Evolutionary conservation across 2,329 filamentous ascomycete genomes (phyloP).

Genomic region (Tolypocladium ovalisporum): DNA sequence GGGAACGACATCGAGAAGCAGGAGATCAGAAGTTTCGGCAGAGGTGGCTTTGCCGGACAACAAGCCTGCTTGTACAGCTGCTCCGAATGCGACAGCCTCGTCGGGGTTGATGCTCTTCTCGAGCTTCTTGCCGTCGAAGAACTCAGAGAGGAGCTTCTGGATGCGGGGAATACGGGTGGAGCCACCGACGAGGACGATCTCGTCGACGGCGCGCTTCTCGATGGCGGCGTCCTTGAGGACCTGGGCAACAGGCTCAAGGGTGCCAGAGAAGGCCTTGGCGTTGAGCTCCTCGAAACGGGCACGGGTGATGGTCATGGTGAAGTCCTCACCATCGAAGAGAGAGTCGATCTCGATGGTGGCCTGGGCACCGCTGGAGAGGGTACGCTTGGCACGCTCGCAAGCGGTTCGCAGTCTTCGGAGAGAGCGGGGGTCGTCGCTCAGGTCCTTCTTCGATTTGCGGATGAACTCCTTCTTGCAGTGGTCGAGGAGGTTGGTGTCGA

Average conservation of each 20-base stretch:
- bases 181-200: slow-evolving; percentile 98
- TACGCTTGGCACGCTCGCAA: slow-evolving; percentile 99
- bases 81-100: slow-evolving; percentile 97
- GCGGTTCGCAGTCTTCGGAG: slow-evolving; percentile 93
- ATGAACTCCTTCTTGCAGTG: slow-evolving; percentile 96
- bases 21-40: slow-evolving; percentile 85
- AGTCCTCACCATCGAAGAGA: slow-evolving; percentile 95
- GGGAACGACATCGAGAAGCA: slow-evolving; percentile 91
- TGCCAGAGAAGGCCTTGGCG: slow-evolving; percentile 87
- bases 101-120: slow-evolving; percentile 99
- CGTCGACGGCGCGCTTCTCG: slow-evolving; percentile 86
- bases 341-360: slow-evolving; percentile 98
- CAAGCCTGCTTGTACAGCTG: slow-evolving; percentile 96
- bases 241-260: slow-evolving; percentile 89
- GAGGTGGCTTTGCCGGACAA: slow-evolving; percentile 96
- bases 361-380: slow-evolving; percentile 92
- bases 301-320: slow-evolving; percentile 94
- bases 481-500: slow-evolving; percentile 90
- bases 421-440: slow-evolving; percentile 77
- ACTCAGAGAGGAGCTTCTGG: slow-evolving; percentile 98
- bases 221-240: slow-evolving; percentile 87
- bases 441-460: slow-evolving; percentile 62
- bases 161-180: slow-evolving; percentile 98
- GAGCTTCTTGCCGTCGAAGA: slow-evolving; percentile 99
- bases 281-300: slow-evolving; percentile 98